Conservation (phyloP, 2,329 filamentous ascomycete species). For the Hymenoscyphus albidus region DNA sequence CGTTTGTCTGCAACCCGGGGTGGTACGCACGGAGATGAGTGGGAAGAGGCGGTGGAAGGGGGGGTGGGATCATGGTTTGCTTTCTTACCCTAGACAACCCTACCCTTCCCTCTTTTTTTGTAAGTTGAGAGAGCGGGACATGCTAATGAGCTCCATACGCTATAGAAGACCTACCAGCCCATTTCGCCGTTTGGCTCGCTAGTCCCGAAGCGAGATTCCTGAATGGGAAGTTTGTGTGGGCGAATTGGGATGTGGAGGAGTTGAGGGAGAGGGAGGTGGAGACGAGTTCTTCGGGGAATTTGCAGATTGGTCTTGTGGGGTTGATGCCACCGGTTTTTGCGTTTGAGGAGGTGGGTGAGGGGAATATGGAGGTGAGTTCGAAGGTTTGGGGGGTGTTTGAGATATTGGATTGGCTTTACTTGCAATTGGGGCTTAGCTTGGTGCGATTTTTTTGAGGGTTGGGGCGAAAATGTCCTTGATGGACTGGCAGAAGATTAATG, state of each 20-base stretch:
- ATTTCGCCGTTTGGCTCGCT: constrained; percentile 24
- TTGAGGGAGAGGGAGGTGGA: constrained; percentile 36
- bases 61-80: not conserved
- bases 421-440: not conserved
- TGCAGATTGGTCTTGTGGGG: not conserved
- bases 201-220: constrained; percentile 43
- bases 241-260: constrained; percentile 50
- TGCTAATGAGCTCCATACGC: not conserved
- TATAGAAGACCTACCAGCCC: constrained; percentile 20
- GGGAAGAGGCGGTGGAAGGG: not conserved
- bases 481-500: not conserved
- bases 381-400: not conserved
- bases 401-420: not conserved
- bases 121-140: not conserved
- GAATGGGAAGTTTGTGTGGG: constrained; percentile 44
- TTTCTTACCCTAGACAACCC: not conserved
- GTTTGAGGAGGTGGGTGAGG: not conserved
- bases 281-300: constrained; percentile 10
- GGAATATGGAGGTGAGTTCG: no score
- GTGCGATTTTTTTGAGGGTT: no score
- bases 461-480: not conserved
- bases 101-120: not conserved
- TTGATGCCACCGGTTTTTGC: not conserved
- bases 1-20: constrained; percentile 43
- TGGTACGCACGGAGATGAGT: constrained; percentile 12